Evolutionary conservation across 1,139 yeast species (phyloP).

Genomic region (Ashbya aceris): DNA sequence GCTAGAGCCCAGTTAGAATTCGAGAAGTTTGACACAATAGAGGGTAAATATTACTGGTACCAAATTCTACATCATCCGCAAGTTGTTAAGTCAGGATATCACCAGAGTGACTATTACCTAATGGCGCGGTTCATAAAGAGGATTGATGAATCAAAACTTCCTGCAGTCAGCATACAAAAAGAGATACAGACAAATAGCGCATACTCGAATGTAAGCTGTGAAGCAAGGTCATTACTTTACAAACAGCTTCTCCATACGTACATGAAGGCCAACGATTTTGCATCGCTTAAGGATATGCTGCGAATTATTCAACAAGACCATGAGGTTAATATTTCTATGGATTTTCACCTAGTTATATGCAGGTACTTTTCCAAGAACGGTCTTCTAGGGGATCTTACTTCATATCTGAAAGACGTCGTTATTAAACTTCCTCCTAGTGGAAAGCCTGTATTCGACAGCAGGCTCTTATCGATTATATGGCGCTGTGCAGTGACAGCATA

Average conservation of each 20-base stretch:
- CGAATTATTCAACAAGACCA: conserved; percentile 10
- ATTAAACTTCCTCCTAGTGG: conserved; percentile 6
- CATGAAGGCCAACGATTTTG: conserved; percentile 13
- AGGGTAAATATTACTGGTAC: conserved; percentile 4
- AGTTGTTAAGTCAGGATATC: conserved; percentile 12
- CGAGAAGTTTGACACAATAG: conserved; percentile 4
- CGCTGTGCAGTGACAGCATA: conserved; percentile 14
- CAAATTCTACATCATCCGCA: conserved; percentile 4
- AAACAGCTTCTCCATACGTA: conserved; percentile 11
- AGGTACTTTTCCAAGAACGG: conserved; percentile 20
- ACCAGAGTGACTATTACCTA: background rate
- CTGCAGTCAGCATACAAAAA: background rate
- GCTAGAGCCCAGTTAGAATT: conserved; percentile 10
- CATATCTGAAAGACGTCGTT: conserved; percentile 12
- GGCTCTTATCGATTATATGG: conserved; percentile 14
- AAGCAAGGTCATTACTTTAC: background rate
- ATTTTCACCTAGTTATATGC: conserved; percentile 13
- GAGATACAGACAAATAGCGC: conserved; percentile 6
- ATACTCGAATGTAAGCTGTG: conserved; percentile 10
- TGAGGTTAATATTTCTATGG: conserved; percentile 8
- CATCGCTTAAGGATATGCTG: conserved; percentile 10
- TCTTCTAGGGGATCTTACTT: conserved; percentile 12
- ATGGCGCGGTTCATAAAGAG: background rate
- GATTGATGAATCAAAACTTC: background rate
- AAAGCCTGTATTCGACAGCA: conserved; percentile 8